Evolutionary conservation across 2,329 filamentous ascomycete genomes (phyloP).

Genomic region (Boeremia exigua): DNA sequence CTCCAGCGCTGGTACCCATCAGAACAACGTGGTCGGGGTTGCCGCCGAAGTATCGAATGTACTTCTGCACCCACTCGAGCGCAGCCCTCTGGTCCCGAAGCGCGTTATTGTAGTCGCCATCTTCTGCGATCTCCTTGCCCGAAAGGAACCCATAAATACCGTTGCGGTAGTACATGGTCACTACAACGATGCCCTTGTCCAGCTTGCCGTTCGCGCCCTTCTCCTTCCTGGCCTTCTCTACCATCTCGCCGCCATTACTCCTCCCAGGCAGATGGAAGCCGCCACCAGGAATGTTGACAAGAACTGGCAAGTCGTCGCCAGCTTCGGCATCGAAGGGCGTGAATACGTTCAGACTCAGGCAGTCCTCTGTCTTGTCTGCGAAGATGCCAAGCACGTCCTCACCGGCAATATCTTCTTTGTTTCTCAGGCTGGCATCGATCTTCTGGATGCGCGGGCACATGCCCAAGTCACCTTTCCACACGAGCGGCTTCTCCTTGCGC

Average conservation of each 20-base stretch:
- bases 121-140: constrained; percentile 48
- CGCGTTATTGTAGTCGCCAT: constrained; percentile 45
- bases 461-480: constrained; percentile 39
- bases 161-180: constrained; percentile 45
- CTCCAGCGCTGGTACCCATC: constrained; percentile 48
- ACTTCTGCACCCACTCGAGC: constrained; percentile 51
- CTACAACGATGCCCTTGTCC: constrained; percentile 42
- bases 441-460: constrained; percentile 46
- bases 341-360: constrained; percentile 51
- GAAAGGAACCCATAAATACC: constrained; percentile 55
- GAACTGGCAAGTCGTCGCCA: constrained; percentile 45
- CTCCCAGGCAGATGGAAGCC: constrained; percentile 49
- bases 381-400: constrained; percentile 37
- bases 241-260: constrained; percentile 40
- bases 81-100: constrained; percentile 49
- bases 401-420: constrained; percentile 34
- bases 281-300: constrained; percentile 56
- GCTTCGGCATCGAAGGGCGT: constrained; percentile 40
- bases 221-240: constrained; percentile 37
- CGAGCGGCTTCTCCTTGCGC: constrained; percentile 29
- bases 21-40: constrained; percentile 56
- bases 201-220: constrained; percentile 34
- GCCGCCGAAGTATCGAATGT: constrained; percentile 54
- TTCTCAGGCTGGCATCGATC: constrained; percentile 35
- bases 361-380: constrained; percentile 45